A percentile compares a stretch with the other conserved stretches of the same genome.
Conservation (phyloP, 306 rosid species). For the Betula pendula region DNA sequence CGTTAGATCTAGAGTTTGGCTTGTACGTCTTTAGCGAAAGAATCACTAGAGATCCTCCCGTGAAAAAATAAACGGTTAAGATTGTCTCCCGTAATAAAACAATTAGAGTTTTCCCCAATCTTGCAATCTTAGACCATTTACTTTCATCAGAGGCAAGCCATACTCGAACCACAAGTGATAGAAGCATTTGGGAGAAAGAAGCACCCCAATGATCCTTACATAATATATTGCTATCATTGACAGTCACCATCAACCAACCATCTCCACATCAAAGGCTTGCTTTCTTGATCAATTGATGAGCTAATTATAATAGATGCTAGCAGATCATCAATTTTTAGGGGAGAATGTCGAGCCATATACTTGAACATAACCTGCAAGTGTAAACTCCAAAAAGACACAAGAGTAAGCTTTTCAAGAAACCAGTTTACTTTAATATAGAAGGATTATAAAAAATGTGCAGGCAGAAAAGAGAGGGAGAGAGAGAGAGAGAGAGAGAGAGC, state of each 20-base stretch:
- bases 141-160: no score
- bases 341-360: constrained; percentile 65
- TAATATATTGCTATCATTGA: background rate
- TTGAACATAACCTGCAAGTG: constrained; percentile 75
- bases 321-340: constrained; percentile 65
- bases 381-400: constrained; percentile 11
- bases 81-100: no score
- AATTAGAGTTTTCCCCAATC: no score
- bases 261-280: constrained; percentile 50
- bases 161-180: background rate
- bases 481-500: rapidly evolving
- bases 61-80: no score
- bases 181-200: background rate
- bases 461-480: no score
- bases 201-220: background rate
- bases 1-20: no score
- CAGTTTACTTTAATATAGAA: no score
- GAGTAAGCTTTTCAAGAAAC: background rate
- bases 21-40: no score
- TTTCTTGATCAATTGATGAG: constrained; percentile 44
- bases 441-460: background rate
- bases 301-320: constrained; percentile 59
- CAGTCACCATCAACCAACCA: constrained; percentile 55
- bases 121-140: no score
- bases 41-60: no score